Percentiles rank a stretch among this genome's conserved stretches.
Conservation (phyloP, 1,284 basidiomycete species). For the Porodaedalea pini region DNA sequence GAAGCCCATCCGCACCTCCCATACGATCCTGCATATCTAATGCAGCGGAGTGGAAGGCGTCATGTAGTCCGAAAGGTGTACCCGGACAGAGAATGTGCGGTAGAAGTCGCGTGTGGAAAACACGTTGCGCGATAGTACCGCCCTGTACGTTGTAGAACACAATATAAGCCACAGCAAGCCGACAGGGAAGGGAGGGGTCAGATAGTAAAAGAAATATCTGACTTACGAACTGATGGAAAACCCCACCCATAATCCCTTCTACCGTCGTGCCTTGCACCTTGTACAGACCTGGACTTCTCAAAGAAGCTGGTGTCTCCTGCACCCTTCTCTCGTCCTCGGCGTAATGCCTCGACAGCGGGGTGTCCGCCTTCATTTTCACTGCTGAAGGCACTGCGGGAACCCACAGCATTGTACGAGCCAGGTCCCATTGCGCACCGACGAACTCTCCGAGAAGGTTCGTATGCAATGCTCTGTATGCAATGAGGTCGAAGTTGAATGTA, state of each 20-base stretch:
- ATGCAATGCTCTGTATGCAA: conserved; percentile 54
- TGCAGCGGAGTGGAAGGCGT: conserved; percentile 40
- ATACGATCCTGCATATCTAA: conserved; percentile 17
- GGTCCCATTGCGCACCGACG: conserved; percentile 67
- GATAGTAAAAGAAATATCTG: background rate
- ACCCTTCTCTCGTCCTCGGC: conserved; percentile 9
- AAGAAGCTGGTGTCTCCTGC: conserved; percentile 14
- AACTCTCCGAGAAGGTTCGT: conserved; percentile 67
- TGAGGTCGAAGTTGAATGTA: conserved; percentile 48
- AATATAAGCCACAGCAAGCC: background rate
- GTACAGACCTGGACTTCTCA: conserved; percentile 55
- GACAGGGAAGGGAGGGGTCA: background rate
- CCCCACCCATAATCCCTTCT: conserved; percentile 70
- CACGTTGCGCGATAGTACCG: conserved; percentile 53
- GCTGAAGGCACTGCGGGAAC: conserved; percentile 44
- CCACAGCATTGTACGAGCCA: conserved; percentile 69
- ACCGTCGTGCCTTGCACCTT: conserved; percentile 76
- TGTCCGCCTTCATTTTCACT: conserved; percentile 19
- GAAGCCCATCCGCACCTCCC: conserved; percentile 16
- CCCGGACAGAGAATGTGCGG: conserved; percentile 50
- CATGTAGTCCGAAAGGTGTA: conserved; percentile 44
- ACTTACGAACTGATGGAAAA: conserved; percentile 76
- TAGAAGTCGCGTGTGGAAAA: conserved; percentile 65
- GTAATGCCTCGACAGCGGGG: conserved; percentile 3
- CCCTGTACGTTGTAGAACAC: conserved; percentile 41